Evolutionary conservation across 192 early-diverging fungal species (phyloP).

Genomic region (Linnemannia exigua): DNA sequence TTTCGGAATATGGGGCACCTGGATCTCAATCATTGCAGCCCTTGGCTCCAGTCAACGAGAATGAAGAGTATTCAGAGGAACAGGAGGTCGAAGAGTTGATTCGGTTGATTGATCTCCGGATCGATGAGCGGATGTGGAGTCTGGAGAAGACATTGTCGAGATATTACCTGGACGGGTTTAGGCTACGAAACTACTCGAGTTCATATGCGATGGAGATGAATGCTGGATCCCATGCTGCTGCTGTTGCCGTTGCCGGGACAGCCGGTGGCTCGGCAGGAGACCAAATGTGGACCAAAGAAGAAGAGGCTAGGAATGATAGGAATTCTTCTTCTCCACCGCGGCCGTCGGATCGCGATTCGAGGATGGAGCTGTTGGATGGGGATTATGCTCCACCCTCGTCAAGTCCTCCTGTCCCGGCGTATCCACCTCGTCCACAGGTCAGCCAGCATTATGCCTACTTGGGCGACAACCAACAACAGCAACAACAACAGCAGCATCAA

Average conservation of each 20-base stretch:
- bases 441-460: conserved; percentile 11
- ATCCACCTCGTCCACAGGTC: conserved; percentile 31
- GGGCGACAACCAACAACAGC: not conserved
- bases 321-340: not conserved
- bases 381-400: not conserved
- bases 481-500: not conserved
- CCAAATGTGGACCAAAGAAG: not conserved
- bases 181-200: conserved; percentile 44
- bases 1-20: conserved; percentile 42
- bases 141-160: conserved; percentile 41
- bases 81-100: conserved; percentile 47
- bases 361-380: conserved; percentile 11
- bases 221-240: not conserved
- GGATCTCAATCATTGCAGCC: conserved; percentile 27
- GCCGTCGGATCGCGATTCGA: not conserved
- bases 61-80: conserved; percentile 14
- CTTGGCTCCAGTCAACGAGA: conserved; percentile 26
- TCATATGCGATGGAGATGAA: not conserved
- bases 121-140: conserved; percentile 56
- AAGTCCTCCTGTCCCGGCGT: not conserved
- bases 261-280: not conserved
- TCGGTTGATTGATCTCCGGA: conserved; percentile 46
- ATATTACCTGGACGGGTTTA: conserved; percentile 52
- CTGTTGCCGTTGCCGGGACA: not conserved
- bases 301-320: not conserved